A percentile compares a stretch with the other conserved stretches of the same genome.
These are phyloP conservation scores for Urochloa ruziziensis DNA, from an alignment of 176 grass and related monocot genomes.

Conservation along the genomic window DNA sequence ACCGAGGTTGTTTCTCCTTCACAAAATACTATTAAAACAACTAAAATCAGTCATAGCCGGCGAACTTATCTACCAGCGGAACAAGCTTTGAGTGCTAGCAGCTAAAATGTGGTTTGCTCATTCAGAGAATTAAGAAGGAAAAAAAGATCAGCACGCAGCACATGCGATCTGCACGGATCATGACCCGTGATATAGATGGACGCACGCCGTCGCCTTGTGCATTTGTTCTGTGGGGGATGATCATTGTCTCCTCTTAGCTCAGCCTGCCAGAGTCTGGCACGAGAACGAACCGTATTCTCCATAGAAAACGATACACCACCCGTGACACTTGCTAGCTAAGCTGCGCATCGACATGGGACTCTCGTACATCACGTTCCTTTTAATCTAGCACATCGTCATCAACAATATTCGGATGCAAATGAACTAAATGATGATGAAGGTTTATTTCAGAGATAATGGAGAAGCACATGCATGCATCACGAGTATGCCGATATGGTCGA, in stretches of 20 bases:
- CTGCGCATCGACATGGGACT: too few relatives aligned
- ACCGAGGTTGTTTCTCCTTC: too few relatives aligned
- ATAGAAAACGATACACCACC: conserved; percentile 25
- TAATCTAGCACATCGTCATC: background rate
- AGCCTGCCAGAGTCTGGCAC: background rate
- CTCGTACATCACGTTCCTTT: background rate
- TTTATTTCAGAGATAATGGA: background rate
- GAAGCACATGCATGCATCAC: background rate
- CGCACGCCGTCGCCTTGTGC: background rate
- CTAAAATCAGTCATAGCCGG: too few relatives aligned
- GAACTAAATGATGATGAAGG: background rate
- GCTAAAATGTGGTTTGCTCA: background rate
- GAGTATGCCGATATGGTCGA: background rate
- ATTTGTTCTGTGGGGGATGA: background rate
- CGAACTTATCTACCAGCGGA: too few relatives aligned
- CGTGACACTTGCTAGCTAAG: conserved; percentile 22
- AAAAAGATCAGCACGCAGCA: background rate
- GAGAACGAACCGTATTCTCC: conserved; percentile 28
- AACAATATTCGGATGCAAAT: background rate
- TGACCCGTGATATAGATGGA: background rate
- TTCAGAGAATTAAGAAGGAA: background rate
- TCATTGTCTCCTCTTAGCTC: background rate
- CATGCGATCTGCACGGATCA: background rate
- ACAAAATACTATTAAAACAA: too few relatives aligned
- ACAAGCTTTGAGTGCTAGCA: too few relatives aligned